A percentile compares a stretch with the other conserved stretches of the same genome.
Conservation (phyloP, 176 grass and related monocot genomes). For the Elaeis guineensis region DNA sequence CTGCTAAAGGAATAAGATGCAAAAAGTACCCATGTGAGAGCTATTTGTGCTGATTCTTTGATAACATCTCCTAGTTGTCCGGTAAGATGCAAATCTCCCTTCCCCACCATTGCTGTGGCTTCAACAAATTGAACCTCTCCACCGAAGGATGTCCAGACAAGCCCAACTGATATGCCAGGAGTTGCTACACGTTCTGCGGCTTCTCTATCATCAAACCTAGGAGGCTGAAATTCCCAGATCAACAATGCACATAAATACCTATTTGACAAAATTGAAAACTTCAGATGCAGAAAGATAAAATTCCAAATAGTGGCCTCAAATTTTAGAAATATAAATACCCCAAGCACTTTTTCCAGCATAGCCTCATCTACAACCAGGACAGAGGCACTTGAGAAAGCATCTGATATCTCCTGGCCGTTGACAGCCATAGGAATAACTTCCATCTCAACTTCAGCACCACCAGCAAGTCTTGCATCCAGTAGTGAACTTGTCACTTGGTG, state of each 20-base stretch:
- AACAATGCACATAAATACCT: conserved; percentile 9
- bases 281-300: background rate
- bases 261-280: background rate
- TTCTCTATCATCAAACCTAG: conserved; percentile 84
- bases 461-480: conserved; percentile 56
- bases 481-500: conserved; percentile 52
- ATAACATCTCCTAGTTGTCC: conserved; percentile 99
- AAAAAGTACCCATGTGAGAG: conserved; percentile 79
- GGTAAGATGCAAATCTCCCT: conserved; percentile 93
- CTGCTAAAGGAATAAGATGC: too few relatives aligned
- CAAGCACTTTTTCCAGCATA: conserved; percentile 97
- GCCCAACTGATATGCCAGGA: conserved; percentile 83
- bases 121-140: conserved; percentile 97
- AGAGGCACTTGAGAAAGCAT: conserved; percentile 47
- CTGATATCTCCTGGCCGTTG: conserved; percentile 67
- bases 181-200: conserved; percentile 72
- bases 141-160: conserved; percentile 93
- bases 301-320: background rate
- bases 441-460: conserved; percentile 88
- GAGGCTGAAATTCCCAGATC: conserved; percentile 49
- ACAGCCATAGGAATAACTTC: conserved; percentile 90
- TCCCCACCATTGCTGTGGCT: conserved; percentile 85
- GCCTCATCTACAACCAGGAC: conserved; percentile 69
- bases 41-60: conserved; percentile 96
- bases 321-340: conserved; percentile 43